Conservation (phyloP, 495 filamentous ascomycete species). For the Aspergillus conjunctus region DNA sequence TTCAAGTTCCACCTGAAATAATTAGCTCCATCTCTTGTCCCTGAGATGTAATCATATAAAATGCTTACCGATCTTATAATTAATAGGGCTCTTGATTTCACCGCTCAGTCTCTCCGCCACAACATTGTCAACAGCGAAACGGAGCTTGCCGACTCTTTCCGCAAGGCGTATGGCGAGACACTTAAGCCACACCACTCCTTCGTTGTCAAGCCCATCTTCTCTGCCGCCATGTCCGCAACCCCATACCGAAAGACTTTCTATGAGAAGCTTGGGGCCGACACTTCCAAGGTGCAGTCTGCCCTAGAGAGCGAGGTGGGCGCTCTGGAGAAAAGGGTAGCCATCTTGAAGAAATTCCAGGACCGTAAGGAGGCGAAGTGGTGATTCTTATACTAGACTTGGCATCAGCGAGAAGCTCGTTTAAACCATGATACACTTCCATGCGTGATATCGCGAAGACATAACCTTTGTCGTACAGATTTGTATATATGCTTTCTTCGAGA, state of each 20-base stretch:
- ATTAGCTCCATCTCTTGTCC: neutral
- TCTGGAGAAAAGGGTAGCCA: conserved; percentile 71
- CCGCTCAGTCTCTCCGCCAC: conserved; percentile 74
- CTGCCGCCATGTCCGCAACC: conserved; percentile 85
- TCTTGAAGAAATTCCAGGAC: conserved; percentile 72
- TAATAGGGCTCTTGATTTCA: conserved; percentile 87
- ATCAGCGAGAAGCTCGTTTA: conserved; percentile 3
- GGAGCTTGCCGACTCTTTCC: conserved; percentile 86
- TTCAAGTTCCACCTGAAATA: conserved; percentile 4
- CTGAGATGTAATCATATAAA: neutral
- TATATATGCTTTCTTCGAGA: conserved; percentile 16
- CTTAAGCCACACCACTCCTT: conserved; percentile 90
- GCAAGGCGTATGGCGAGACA: conserved; percentile 75
- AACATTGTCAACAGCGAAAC: conserved; percentile 66
- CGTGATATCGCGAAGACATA: neutral
- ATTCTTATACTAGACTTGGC: conserved; percentile 15
- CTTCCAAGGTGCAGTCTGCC: conserved; percentile 56
- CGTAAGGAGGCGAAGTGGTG: conserved; percentile 74
- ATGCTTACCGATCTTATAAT: conserved; percentile 7
- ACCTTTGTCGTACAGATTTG: conserved; percentile 4
- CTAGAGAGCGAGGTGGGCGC: conserved; percentile 70
- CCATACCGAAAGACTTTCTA: conserved; percentile 94
- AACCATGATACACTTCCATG: conserved; percentile 8
- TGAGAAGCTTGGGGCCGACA: conserved; percentile 72
- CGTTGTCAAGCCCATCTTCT: conserved; percentile 85